Percentiles rank a stretch among this genome's conserved stretches.
Conservation (phyloP, 1,284 basidiomycete species). For the Apiotrichum siamense region DNA sequence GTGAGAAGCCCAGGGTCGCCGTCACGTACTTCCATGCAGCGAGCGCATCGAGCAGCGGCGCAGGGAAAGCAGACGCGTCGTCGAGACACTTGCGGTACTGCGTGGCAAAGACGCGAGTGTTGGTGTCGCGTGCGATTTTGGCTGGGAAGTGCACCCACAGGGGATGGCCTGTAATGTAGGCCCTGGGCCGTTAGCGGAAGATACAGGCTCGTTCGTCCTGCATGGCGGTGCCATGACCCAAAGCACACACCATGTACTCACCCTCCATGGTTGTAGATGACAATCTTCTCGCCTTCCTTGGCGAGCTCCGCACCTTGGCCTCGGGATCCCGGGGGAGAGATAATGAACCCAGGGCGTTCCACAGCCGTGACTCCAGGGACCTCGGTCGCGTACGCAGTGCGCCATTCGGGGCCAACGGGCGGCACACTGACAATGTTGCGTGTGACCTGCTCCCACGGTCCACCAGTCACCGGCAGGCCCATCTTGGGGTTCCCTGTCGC, state of each 20-base stretch:
- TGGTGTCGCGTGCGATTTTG: slow-evolving; percentile 16
- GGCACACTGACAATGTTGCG: background rate
- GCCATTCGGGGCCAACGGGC: background rate
- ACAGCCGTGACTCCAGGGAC: too few relatives aligned
- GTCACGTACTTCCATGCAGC: slow-evolving; percentile 58
- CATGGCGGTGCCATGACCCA: background rate
- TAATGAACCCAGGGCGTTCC: too few relatives aligned
- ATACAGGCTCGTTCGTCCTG: too few relatives aligned
- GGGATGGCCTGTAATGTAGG: slow-evolving; percentile 24
- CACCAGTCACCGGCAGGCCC: background rate
- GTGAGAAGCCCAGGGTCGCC: slow-evolving; percentile 44
- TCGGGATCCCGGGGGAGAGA: too few relatives aligned
- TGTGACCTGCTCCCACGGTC: background rate
- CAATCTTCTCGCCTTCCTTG: too few relatives aligned
- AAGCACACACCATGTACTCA: background rate
- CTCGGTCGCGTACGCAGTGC: too few relatives aligned
- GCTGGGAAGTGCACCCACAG: slow-evolving; percentile 16
- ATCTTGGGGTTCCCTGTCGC: background rate
- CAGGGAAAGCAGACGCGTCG: too few relatives aligned
- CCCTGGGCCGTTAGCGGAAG: slow-evolving; percentile 8
- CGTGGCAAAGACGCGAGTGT: too few relatives aligned
- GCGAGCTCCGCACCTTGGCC: too few relatives aligned
- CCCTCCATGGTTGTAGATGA: too few relatives aligned
- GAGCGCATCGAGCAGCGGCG: too few relatives aligned
- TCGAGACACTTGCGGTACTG: too few relatives aligned